Evolutionary conservation across 73 alveolate genomes (phyloP).

Genomic region (Uronychia binucleata): DNA sequence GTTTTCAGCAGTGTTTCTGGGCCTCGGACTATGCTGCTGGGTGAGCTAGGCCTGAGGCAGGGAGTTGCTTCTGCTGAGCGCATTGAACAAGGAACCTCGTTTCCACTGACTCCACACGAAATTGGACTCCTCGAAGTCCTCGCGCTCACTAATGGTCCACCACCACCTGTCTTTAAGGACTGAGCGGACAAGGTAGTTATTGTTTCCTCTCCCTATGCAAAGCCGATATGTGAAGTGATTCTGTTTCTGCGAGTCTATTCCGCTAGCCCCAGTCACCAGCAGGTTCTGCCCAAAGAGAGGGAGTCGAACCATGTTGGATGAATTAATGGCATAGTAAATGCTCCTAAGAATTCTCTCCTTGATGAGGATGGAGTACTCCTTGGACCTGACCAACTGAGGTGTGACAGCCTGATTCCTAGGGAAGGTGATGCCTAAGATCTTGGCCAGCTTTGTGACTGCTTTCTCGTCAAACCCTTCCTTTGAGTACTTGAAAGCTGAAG

Average conservation of each 20-base stretch:
- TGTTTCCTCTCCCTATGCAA: conserved; percentile 44
- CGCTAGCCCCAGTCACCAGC: not conserved
- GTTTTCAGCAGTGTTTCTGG: not conserved
- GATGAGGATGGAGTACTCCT: not conserved
- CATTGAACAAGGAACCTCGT: conserved; percentile 15
- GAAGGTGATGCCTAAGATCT: not conserved
- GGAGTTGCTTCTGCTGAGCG: conserved; percentile 9
- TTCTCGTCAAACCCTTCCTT: not conserved
- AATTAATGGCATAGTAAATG: not conserved
- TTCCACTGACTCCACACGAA: conserved; percentile 55
- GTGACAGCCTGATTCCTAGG: not conserved
- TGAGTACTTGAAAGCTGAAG: not conserved
- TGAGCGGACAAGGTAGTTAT: conserved; percentile 20
- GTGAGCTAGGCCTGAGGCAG: conserved; percentile 29
- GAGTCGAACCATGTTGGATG: not conserved
- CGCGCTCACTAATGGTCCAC: conserved; percentile 39
- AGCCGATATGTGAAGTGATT: not conserved
- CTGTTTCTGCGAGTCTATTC: not conserved
- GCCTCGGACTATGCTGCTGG: conserved; percentile 5
- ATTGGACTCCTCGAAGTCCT: conserved; percentile 28
- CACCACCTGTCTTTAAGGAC: conserved; percentile 35
- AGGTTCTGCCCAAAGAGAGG: not conserved
- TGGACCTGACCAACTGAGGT: not conserved
- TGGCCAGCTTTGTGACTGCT: not conserved
- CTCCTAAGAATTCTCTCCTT: not conserved